phyloP scores from a whole-genome alignment of 176 grass and related monocot species.

The Hyparrhenia diplandra region DNA sequence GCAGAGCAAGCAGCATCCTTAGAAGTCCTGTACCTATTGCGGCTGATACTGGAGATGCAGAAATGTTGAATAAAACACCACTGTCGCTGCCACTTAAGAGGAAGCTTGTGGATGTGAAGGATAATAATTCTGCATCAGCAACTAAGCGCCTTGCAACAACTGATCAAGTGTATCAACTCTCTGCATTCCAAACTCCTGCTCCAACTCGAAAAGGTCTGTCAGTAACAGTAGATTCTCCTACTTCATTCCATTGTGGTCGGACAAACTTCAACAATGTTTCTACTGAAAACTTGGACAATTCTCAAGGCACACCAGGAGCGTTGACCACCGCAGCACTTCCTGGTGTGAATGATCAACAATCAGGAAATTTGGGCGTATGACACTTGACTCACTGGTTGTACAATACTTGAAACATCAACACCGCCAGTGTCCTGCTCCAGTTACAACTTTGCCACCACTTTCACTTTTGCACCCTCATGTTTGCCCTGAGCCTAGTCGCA shows the following conservation, averaged over 20 bases:
- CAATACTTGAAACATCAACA: conserved; percentile 98
- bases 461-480: conserved; percentile 87
- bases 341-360: conserved; percentile 45
- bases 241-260: conserved; percentile 41
- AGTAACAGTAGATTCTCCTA: conserved; percentile 52
- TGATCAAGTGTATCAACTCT: conserved; percentile 57
- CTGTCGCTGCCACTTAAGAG: conserved; percentile 77
- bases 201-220: conserved; percentile 48
- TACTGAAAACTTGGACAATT: conserved; percentile 64
- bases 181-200: conserved; percentile 72
- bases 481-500: conserved; percentile 86
- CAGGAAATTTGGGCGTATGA: conserved; percentile 66
- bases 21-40: conserved; percentile 45
- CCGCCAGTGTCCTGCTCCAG: conserved; percentile 85
- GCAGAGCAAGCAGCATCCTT: conserved; percentile 30
- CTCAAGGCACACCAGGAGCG: conserved; percentile 58
- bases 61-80: conserved; percentile 54
- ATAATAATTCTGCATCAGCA: conserved; percentile 40
- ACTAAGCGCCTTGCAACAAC: conserved; percentile 47
- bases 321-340: conserved; percentile 25
- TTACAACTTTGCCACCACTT: conserved; percentile 94
- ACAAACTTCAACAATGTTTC: conserved; percentile 56
- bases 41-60: conserved; percentile 34
- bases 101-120: conserved; percentile 61
- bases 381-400: conserved; percentile 89